Percentiles rank a stretch among this genome's conserved stretches.
Evolutionary conservation across 2,329 filamentous ascomycete genomes (phyloP).

Genomic region (Passalora sequoiae): DNA sequence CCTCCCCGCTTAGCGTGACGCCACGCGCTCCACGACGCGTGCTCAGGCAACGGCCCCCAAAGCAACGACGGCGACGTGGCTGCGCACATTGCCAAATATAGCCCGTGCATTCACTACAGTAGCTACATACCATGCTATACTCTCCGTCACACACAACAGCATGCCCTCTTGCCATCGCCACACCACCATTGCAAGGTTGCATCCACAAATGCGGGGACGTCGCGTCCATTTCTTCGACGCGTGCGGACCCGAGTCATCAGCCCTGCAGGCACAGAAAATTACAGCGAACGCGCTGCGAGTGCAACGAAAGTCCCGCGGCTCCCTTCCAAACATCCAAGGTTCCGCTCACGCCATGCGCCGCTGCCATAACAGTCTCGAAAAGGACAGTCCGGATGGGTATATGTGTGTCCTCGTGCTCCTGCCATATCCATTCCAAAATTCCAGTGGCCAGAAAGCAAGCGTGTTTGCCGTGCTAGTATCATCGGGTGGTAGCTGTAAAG

Average conservation of each 20-base stretch:
- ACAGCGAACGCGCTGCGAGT: not conserved
- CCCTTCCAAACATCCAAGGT: too few species aligned
- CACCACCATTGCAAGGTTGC: not conserved
- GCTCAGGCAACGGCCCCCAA: constrained; percentile 1
- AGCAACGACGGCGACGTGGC: not conserved
- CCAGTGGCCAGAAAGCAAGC: not conserved
- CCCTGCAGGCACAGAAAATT: not conserved
- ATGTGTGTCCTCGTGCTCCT: constrained; percentile 1
- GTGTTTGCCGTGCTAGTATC: not conserved
- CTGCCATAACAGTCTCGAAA: constrained; percentile 1
- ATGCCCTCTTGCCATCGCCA: not conserved
- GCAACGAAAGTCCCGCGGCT: too few species aligned
- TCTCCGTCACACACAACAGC: not conserved
- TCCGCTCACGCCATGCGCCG: constrained; percentile 3
- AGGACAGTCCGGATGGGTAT: constrained; percentile 6
- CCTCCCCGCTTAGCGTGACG: not conserved
- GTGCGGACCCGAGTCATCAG: not conserved
- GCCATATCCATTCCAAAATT: not conserved
- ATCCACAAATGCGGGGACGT: not conserved
- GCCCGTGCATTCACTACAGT: constrained; percentile 1
- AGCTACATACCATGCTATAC: constrained; percentile 8
- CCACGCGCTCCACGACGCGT: constrained; percentile 1
- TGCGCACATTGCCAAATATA: not conserved
- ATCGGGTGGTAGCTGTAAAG: not conserved
- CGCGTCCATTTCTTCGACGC: not conserved